phyloP scores from a whole-genome alignment of 495 filamentous ascomycete species.

The Talaromyces nanjingensis region DNA sequence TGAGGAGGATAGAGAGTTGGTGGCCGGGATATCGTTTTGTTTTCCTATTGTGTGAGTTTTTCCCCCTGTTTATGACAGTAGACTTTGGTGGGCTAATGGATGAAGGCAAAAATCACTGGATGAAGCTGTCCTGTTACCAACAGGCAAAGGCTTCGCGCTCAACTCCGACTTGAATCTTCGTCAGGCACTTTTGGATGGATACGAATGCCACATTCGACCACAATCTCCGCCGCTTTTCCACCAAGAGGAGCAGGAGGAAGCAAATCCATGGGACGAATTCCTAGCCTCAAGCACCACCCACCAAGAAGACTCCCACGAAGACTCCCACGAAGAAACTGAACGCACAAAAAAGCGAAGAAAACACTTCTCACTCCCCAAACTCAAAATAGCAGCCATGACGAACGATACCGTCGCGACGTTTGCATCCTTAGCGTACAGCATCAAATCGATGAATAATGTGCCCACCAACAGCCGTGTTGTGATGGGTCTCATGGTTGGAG shows the following conservation, averaged over 20 bases:
- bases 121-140: constrained; percentile 65
- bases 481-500: constrained; percentile 70
- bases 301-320: constrained; percentile 7
- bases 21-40: constrained; percentile 70
- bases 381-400: constrained; percentile 62
- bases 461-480: constrained; percentile 61
- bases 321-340: constrained; percentile 17
- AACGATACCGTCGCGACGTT: constrained; percentile 73
- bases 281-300: neutral
- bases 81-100: neutral
- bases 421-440: constrained; percentile 59
- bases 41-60: constrained; percentile 65
- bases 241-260: constrained; percentile 11
- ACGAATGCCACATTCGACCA: constrained; percentile 44
- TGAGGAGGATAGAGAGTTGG: constrained; percentile 32
- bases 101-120: constrained; percentile 59
- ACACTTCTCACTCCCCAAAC: constrained; percentile 44
- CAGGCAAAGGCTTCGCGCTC: constrained; percentile 77
- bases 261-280: neutral
- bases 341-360: constrained; percentile 22
- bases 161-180: constrained; percentile 60
- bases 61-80: neutral
- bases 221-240: constrained; percentile 1
- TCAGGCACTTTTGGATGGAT: constrained; percentile 55
- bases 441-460: constrained; percentile 29